Conservation (phyloP, 1,139 yeast genomes). For the Kodamaea fungicola region DNA sequence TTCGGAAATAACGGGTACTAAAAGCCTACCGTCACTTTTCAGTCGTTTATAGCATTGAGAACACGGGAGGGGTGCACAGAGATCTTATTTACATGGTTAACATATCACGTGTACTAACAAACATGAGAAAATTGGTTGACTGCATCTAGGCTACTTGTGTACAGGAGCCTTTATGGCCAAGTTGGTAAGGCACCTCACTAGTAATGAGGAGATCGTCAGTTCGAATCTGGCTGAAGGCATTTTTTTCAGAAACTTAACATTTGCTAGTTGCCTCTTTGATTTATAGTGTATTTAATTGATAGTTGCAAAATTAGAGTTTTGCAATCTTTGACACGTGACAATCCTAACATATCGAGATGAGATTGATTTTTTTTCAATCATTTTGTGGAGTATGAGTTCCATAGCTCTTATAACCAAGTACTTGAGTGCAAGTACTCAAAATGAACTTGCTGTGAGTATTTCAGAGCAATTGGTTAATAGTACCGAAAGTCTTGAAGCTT, state of each 20-base stretch:
- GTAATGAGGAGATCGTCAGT: slow-evolving; percentile 90
- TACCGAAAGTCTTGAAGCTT: slow-evolving; percentile 20
- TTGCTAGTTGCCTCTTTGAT: not conserved
- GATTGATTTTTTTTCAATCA: slow-evolving; percentile 2
- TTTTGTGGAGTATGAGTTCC: slow-evolving; percentile 11
- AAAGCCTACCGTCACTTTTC: too few species aligned
- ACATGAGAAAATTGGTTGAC: too few species aligned
- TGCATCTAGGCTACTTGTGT: not conserved
- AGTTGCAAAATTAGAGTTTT: not conserved
- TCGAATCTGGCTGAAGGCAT: slow-evolving; percentile 80
- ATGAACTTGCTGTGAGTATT: slow-evolving; percentile 22
- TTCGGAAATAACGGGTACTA: too few species aligned
- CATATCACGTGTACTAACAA: too few species aligned
- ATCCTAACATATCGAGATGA: slow-evolving; percentile 1
- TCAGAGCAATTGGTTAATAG: slow-evolving; percentile 15
- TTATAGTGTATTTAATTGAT: not conserved
- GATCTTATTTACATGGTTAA: too few species aligned
- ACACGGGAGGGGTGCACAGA: too few species aligned
- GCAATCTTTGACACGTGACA: slow-evolving; percentile 4
- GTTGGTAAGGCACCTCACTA: slow-evolving; percentile 93
- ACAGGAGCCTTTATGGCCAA: slow-evolving; percentile 44
- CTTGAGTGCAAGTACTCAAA: slow-evolving; percentile 24
- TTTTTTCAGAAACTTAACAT: too few species aligned
- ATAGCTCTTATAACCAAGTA: slow-evolving; percentile 27
- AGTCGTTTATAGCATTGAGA: too few species aligned